Evolutionary conservation across 495 filamentous ascomycete species (phyloP), one percentile per base, ranked within the genome.

Genomic region (Gamarada debralockiae): DNA sequence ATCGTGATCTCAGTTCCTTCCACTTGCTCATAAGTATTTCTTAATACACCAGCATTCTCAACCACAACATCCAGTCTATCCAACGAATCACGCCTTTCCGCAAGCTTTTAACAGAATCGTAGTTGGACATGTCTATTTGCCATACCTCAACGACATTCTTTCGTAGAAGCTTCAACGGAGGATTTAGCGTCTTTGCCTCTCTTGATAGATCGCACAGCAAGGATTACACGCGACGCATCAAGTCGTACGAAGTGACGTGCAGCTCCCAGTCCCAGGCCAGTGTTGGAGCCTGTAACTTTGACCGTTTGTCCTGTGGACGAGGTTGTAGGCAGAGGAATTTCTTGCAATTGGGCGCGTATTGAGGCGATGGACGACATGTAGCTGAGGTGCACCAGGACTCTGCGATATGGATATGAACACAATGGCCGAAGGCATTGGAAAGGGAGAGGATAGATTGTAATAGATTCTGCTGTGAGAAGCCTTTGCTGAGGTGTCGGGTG

Each of bases 261-360:
- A 3, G 70, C 73, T 61, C 81, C 76, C 21, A 75, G 67, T 12
- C 80, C 78, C 3, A 82, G 60, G n/a, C 80, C 79, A 3, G 63
- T 67, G 53, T 79, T 82, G 39, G 69, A 63, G 29, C 78, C 76
- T 0, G 76, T 82, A 12, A 82, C 62, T 29, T 82, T 73, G 45
- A 76, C 60, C 14, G 73, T 79, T 47, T 74, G 60, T 21, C 61
- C 62, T 3, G 22, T 31, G 50, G 60, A 66, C 3, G 29, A 44
- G 39, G 7, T 13, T 13, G 44, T 58, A 14, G 50, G 56, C 27
- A 17, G 23, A 41, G 41, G 48, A 53, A 58, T 58, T n/a, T n/a
- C n/a, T n/a, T n/a, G n/a, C n/a, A n/a, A n/a, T n/a, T n/a, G n/a
- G n/a, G n/a, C n/a, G n/a, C n/a, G n/a, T n/a, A n/a, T n/a, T n/a